Evolutionary conservation across 192 early-diverging fungal genomes (phyloP), one percentile per base, ranked within the genome.

Genomic region (Neocallimastix lanati): DNA sequence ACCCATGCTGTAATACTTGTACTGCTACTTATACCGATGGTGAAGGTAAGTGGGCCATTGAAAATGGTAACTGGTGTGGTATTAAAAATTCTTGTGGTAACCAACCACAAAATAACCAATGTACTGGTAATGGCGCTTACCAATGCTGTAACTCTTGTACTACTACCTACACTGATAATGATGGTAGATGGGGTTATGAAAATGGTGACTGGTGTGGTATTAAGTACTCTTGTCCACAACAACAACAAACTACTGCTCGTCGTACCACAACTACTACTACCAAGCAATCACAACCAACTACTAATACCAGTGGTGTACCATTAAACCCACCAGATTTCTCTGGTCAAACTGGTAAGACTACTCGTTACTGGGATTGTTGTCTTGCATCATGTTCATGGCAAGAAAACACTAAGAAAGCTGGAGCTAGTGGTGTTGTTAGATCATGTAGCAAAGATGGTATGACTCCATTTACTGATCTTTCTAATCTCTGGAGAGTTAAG

Each of bases 291-390:
- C 40, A 50, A 50, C 40, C 40, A 50, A 50, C 40, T 50, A 38
- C 9, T 15, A 2, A 1, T 21, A 50, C 2, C 15, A 18, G 40
- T 50, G 13, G 13, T 15, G 40, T 50, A 21, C 40, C 40, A 50
- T 0, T 21, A 4, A 50, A 50, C 18, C 40, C 40, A 50, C 40
- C 40, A 50, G 40, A 50, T 50, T 50, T 50, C 40, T 50, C 80
- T 29, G 80, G 80, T 33, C 40, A 50, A 50, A 80, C 27, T 28
- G 80, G 37, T 30, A 40, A 28, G 21, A 80, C 80, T 28, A 80
- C 80, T 9, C 33, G 76, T 28, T 80, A 80, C 27, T 80, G 80
- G 80, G 80, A 80, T 36, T 80, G 80, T 33, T 80, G 80, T 78
- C 76, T 78, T 33, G 76, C 80, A 14, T 50, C 40, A 21, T 50